Evolutionary conservation across 768 basidiomycete species (phyloP), one percentile per base, ranked within the genome.

Genomic region (Phaeotremella fagi): DNA sequence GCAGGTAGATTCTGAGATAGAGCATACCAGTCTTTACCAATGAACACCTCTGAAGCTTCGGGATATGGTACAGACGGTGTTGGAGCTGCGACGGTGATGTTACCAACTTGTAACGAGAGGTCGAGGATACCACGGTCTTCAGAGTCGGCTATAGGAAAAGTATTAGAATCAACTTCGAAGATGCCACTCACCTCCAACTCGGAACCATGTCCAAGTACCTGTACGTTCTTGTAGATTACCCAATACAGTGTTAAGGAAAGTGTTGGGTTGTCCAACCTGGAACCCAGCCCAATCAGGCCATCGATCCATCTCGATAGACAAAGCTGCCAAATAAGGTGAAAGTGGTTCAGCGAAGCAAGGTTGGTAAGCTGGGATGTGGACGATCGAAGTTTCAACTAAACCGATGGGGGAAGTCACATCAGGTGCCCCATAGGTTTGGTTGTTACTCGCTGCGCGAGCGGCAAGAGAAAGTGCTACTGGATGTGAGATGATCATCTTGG

Each of bases 291-390:
- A 61, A 20, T 36, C 26, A 9, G 37, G 22, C 59, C 59, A 61
- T 16, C 51, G 26, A 31, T 61, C 59, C 59, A 61, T 61, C 59
- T 61, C 59, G 29, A 61, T 61, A 23, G 54, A 56, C 29, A 61
- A 50, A 4, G 43, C 50, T 23, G 56, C 45, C 11, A 61, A 55
- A 23, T 52, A 22, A 16, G 41, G 50, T 3, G 44, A 37, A 22
- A 62, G 29, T 6, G 37, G 31, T 28, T 62, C 42, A 1, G 59
- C 59, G 25, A 38, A 55, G 4, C 27, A n/a, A 20, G 59, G 54
- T 31, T 38, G 44, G 23, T n/a, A n/a, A n/a, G n/a, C n/a, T n/a
- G n/a, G n/a, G n/a, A n/a, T n/a, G n/a, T n/a, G n/a, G n/a, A n/a
- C n/a, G n/a, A n/a, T n/a, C n/a, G n/a, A n/a, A n/a, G n/a, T n/a